A percentile compares a stretch with the other conserved stretches of the same genome.
Conservation (phyloP, 2,329 filamentous ascomycete species). For the Calonectria leucothoes region DNA sequence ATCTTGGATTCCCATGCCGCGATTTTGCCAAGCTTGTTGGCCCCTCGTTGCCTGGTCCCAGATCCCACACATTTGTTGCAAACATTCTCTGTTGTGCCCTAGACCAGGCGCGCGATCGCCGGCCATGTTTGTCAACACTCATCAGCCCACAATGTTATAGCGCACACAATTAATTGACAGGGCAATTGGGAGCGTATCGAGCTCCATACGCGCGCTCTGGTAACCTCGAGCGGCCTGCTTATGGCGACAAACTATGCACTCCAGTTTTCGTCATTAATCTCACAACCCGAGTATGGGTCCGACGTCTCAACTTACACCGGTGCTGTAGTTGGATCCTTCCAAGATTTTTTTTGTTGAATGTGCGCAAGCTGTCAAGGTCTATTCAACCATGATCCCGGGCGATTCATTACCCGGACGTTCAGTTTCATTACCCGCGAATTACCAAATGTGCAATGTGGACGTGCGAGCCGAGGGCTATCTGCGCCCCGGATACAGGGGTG, state of each 20-base stretch:
- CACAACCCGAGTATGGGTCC: background rate
- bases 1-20: constrained; percentile 34
- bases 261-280: constrained; percentile 6
- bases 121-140: constrained; percentile 16
- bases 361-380: constrained; percentile 28
- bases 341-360: constrained; percentile 36
- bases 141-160: constrained; percentile 14
- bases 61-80: constrained; percentile 29
- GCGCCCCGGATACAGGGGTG: constrained; percentile 36
- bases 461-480: constrained; percentile 40
- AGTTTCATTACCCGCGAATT: constrained; percentile 32
- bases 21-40: constrained; percentile 24
- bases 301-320: background rate
- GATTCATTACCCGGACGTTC: constrained; percentile 34
- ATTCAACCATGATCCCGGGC: constrained; percentile 33
- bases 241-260: background rate
- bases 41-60: constrained; percentile 31
- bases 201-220: background rate
- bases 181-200: constrained; percentile 7
- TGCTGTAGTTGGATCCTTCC: constrained; percentile 18
- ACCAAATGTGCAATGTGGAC: constrained; percentile 29
- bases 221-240: background rate
- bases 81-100: constrained; percentile 24
- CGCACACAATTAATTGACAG: background rate
- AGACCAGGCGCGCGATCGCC: constrained; percentile 20